Percentiles rank a stretch among this genome's conserved stretches.
phyloP scores from a whole-genome alignment of 78 protist genomes.

The Diacronema lutheri region DNA sequence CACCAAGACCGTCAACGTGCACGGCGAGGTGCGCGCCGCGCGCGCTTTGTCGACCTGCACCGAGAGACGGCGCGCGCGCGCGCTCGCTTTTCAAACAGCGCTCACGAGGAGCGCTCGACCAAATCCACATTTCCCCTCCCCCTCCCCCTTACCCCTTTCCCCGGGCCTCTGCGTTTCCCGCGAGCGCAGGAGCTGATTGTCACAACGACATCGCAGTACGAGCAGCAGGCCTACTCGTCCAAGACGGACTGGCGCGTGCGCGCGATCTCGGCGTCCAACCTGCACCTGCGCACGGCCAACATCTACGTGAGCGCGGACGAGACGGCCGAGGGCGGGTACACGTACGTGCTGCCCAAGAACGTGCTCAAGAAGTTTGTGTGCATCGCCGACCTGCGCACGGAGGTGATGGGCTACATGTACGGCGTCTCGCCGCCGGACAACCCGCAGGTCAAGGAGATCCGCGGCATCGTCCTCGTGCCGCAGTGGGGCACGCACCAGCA shows the following conservation, averaged over 20 bases:
- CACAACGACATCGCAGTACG: slow-evolving; percentile 89
- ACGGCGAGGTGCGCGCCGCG: slow-evolving; percentile 82
- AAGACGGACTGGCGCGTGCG: slow-evolving; percentile 99
- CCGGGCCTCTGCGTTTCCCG: too few relatives aligned
- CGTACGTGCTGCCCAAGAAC: slow-evolving; percentile 98
- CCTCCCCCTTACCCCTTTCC: too few relatives aligned
- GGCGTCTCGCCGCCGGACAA: slow-evolving; percentile 96
- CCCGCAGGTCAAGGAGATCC: slow-evolving; percentile 95
- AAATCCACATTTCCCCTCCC: too few relatives aligned
- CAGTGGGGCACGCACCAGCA: slow-evolving; percentile 96
- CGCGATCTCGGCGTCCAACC: slow-evolving; percentile 95
- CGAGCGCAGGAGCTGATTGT: slow-evolving; percentile 82
- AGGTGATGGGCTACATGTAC: slow-evolving; percentile 92
- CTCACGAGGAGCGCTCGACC: too few relatives aligned
- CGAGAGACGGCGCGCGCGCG: too few relatives aligned
- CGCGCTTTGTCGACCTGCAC: too few relatives aligned
- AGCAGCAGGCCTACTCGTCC: slow-evolving; percentile 79
- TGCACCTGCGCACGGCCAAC: slow-evolving; percentile 95
- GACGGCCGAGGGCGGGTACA: slow-evolving; percentile 82
- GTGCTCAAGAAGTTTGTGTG: slow-evolving; percentile 89
- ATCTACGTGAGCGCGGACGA: slow-evolving; percentile 95
- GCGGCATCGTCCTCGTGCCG: slow-evolving; percentile 95
- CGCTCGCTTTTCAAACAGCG: too few relatives aligned
- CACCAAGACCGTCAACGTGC: slow-evolving; percentile 83
- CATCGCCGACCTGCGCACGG: slow-evolving; percentile 95